A percentile compares a stretch with the other conserved stretches of the same genome.
These are phyloP conservation scores for Dissophora ornata DNA, from an alignment of 192 early-diverging fungal species.

Conservation along the genomic window DNA sequence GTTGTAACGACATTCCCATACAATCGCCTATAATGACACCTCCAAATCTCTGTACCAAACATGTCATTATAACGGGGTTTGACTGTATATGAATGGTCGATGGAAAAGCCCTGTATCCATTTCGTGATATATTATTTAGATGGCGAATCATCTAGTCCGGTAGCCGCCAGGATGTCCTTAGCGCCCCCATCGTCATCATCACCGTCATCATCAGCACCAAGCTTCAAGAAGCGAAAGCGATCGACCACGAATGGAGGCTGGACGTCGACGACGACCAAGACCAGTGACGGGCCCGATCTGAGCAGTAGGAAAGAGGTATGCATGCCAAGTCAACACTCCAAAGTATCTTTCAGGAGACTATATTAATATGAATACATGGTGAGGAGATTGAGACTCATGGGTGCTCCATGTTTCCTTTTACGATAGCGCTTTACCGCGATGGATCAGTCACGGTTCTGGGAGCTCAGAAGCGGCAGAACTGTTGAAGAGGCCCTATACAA, in stretches of 20 bases:
- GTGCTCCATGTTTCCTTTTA: slow-evolving; percentile 7
- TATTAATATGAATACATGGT: slow-evolving; percentile 10
- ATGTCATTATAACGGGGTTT: too few relatives aligned
- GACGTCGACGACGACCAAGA: slow-evolving; percentile 7
- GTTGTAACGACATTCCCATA: too few relatives aligned
- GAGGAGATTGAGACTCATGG: background rate
- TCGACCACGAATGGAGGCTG: background rate
- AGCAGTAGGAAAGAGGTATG: slow-evolving; percentile 17
- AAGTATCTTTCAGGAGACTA: slow-evolving; percentile 13
- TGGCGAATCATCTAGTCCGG: slow-evolving; percentile 12
- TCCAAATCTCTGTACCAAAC: too few relatives aligned
- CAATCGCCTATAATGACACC: too few relatives aligned
- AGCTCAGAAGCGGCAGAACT: slow-evolving; percentile 29
- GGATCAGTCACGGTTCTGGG: slow-evolving; percentile 39
- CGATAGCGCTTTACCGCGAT: slow-evolving; percentile 37
- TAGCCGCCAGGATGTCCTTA: slow-evolving; percentile 5
- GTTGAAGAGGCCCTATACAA: slow-evolving; percentile 26
- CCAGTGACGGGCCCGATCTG: background rate
- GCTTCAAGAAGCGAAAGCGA: slow-evolving; percentile 13
- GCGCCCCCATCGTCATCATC: slow-evolving; percentile 6
- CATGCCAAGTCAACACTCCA: slow-evolving; percentile 5
- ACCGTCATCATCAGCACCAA: slow-evolving; percentile 8
- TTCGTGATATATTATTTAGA: slow-evolving; percentile 1
- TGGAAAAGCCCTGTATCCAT: background rate
- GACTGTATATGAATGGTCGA: too few relatives aligned